Evolutionary conservation across 805 yeast genomes (phyloP).

Genomic region (Starmerella bombicola): DNA sequence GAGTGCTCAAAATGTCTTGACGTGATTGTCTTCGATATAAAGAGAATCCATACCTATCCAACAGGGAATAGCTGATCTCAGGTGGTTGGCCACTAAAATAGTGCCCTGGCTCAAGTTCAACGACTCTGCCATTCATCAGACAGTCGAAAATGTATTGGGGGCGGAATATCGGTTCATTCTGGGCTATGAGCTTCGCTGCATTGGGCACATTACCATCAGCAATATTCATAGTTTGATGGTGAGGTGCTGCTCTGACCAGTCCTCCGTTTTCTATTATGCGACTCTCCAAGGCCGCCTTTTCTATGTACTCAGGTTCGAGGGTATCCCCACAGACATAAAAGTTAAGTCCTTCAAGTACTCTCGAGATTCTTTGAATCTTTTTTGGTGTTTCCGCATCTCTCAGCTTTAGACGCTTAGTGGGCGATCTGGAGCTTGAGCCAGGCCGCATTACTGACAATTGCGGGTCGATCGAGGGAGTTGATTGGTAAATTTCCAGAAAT

Average conservation of each 20-base stretch:
- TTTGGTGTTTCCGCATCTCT: neutral
- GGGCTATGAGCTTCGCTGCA: constrained; percentile 6
- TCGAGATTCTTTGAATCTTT: neutral
- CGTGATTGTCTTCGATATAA: constrained; percentile 30
- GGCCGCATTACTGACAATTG: neutral
- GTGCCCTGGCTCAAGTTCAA: constrained; percentile 51
- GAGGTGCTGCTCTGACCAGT: constrained; percentile 16
- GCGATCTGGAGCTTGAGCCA: neutral
- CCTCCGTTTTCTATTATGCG: constrained; percentile 27
- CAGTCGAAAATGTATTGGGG: constrained; percentile 70
- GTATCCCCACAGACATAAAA: constrained; percentile 26
- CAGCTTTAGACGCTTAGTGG: neutral
- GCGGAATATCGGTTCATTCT: constrained; percentile 40
- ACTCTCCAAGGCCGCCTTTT: constrained; percentile 19
- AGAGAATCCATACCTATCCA: constrained; percentile 57
- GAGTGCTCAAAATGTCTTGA: constrained; percentile 1
- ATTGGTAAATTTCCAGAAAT: constrained; percentile 25
- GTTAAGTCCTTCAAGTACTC: constrained; percentile 16
- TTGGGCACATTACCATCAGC: constrained; percentile 21
- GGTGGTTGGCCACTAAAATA: constrained; percentile 34
- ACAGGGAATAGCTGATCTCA: constrained; percentile 15
- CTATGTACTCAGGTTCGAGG: constrained; percentile 18
- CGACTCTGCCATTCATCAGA: constrained; percentile 31
- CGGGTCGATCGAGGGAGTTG: neutral
- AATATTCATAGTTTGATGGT: constrained; percentile 9